These are phyloP conservation scores for Podospora pseudopauciseta DNA, from an alignment of 495 filamentous ascomycete genomes.

Conservation along the genomic window DNA sequence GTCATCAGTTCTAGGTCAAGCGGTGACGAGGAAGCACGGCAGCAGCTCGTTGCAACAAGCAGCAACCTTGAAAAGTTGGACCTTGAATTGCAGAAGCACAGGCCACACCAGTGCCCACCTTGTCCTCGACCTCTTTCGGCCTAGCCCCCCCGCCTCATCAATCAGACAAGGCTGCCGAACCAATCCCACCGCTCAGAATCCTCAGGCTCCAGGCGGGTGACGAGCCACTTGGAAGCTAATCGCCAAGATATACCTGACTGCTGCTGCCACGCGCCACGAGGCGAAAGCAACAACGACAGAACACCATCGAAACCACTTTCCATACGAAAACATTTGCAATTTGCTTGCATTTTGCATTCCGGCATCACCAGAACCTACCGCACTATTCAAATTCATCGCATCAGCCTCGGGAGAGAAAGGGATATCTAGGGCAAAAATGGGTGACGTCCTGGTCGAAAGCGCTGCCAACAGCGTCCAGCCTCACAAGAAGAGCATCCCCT, in stretches of 20 bases:
- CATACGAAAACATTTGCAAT: slow-evolving; percentile 11
- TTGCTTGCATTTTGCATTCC: neutral
- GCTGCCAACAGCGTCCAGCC: slow-evolving; percentile 66
- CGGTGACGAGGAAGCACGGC: neutral
- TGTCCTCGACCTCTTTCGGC: neutral
- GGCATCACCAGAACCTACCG: neutral
- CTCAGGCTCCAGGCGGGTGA: slow-evolving; percentile 32
- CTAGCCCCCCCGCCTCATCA: slow-evolving; percentile 6
- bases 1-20: neutral
- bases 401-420: neutral
- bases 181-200: slow-evolving; percentile 4
- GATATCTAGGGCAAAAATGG: slow-evolving; percentile 54
- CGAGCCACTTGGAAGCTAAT: slow-evolving; percentile 22
- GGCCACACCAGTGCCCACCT: neutral
- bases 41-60: slow-evolving; percentile 1
- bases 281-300: slow-evolving; percentile 28
- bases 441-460: slow-evolving; percentile 78
- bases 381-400: neutral
- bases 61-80: slow-evolving; percentile 3
- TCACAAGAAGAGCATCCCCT: slow-evolving; percentile 73
- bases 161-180: slow-evolving; percentile 12
- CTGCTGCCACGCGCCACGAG: slow-evolving; percentile 30
- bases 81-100: slow-evolving; percentile 5
- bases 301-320: slow-evolving; percentile 20
- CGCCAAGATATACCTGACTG: slow-evolving; percentile 15